phyloP scores from a whole-genome alignment of 2,329 filamentous ascomycete genomes.

The Tolypocladium ophioglossoides region DNA sequence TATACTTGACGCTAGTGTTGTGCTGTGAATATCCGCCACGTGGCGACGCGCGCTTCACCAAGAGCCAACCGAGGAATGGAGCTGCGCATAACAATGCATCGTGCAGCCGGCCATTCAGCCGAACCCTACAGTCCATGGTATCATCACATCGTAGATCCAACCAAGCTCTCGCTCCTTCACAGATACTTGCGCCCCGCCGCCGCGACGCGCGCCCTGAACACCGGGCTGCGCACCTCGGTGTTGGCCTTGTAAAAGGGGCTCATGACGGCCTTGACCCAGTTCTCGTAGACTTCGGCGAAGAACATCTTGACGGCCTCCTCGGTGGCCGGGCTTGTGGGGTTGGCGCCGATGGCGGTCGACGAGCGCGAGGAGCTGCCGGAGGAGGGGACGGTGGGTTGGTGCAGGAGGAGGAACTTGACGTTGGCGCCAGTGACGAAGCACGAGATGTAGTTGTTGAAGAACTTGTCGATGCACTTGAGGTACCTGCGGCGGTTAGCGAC shows the following conservation, averaged over 20 bases:
- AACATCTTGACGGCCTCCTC: slow-evolving; percentile 95
- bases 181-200: slow-evolving; percentile 90
- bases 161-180: slow-evolving; percentile 29
- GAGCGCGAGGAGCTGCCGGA: slow-evolving; percentile 36
- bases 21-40: background rate
- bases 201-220: slow-evolving; percentile 73
- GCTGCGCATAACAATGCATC: background rate
- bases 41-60: background rate
- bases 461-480: slow-evolving; percentile 91
- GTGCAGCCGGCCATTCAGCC: background rate
- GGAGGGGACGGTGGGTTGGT: slow-evolving; percentile 54
- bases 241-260: slow-evolving; percentile 88
- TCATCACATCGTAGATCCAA: slow-evolving; percentile 1
- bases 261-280: slow-evolving; percentile 95
- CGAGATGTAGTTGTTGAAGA: slow-evolving; percentile 91
- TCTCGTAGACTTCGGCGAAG: slow-evolving; percentile 91
- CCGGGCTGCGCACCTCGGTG: slow-evolving; percentile 73
- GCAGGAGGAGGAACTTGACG: slow-evolving; percentile 87
- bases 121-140: background rate
- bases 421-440: slow-evolving; percentile 91
- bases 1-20: background rate
- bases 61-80: background rate
- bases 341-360: slow-evolving; percentile 65
- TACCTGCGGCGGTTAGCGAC: slow-evolving; percentile 47
- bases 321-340: slow-evolving; percentile 79